These are phyloP conservation scores for Xylariaceae sp. DNA, from an alignment of 2,329 filamentous ascomycete genomes.

Conservation along the genomic window DNA sequence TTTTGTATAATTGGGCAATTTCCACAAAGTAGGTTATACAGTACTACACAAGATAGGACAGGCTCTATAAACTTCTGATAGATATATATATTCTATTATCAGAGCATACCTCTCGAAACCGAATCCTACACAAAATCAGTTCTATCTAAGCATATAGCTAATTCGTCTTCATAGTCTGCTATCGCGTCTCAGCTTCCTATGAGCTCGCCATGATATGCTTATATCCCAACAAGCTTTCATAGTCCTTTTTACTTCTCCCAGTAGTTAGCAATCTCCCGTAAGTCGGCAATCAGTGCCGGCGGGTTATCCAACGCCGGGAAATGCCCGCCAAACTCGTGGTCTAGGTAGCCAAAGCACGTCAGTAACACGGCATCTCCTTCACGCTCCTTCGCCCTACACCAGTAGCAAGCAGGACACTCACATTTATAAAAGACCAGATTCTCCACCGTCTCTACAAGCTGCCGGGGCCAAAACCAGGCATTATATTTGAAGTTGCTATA, in stretches of 20 bases:
- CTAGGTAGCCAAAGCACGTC: slow-evolving; percentile 2
- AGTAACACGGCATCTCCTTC: background rate
- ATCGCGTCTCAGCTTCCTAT: no score
- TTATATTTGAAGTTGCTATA: slow-evolving; percentile 27
- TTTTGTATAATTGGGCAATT: background rate
- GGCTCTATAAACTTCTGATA: background rate
- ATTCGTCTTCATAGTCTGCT: no score
- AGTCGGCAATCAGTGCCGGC: slow-evolving; percentile 20
- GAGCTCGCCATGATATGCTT: no score
- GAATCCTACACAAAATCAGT: background rate
- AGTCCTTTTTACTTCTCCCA: slow-evolving; percentile 1
- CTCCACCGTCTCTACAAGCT: slow-evolving; percentile 7
- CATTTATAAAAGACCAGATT: slow-evolving; percentile 18
- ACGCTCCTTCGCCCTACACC: background rate
- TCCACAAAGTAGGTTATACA: background rate
- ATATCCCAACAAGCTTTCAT: no score
- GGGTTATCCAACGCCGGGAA: slow-evolving; percentile 26
- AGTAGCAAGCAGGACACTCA: background rate
- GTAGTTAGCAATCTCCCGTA: slow-evolving; percentile 21
- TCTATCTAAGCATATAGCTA: no score
- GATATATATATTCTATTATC: background rate
- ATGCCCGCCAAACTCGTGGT: slow-evolving; percentile 26
- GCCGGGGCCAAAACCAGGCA: slow-evolving; percentile 17
- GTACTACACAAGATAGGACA: background rate
- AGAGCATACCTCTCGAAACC: background rate